Conservation (phyloP, 176 grass and related monocot genomes). For the barley (Hordeum vulgare) region DNA sequence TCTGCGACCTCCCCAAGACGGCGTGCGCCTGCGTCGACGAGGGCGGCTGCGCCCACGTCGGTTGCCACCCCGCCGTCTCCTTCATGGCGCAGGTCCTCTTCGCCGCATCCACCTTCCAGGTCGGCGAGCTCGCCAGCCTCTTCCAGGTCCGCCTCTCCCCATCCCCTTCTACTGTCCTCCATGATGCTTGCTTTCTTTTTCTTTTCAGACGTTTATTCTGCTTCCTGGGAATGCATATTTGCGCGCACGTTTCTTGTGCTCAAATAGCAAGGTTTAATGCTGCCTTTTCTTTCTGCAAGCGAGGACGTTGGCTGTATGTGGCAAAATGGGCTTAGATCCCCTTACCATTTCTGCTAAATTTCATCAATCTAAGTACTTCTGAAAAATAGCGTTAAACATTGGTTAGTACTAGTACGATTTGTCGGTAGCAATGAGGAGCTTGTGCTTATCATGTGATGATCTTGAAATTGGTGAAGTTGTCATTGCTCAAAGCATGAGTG, state of each 20-base stretch:
- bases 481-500: not conserved
- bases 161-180: not conserved
- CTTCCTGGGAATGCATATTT: not conserved
- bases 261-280: not conserved
- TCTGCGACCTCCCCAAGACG: conserved; percentile 51
- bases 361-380: not conserved
- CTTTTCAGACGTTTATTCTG: not conserved
- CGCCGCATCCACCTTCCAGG: conserved; percentile 72
- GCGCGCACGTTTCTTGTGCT: not conserved
- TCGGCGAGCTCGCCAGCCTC: conserved; percentile 78
- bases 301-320: not conserved
- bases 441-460: not conserved
- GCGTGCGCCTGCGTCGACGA: conserved; percentile 88
- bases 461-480: not conserved
- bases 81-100: conserved; percentile 90
- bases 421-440: not conserved
- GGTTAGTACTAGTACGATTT: not conserved
- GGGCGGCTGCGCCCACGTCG: conserved; percentile 54
- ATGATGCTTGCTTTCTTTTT: not conserved
- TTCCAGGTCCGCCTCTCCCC: conserved; percentile 61
- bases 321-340: not conserved
- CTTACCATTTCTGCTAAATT: not conserved
- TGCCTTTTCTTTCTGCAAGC: not conserved
- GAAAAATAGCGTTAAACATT: not conserved
- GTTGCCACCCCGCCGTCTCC: conserved; percentile 62